Base-by-base conservation (phyloP, 139 green algal genomes). In the Chlorella sp. region DNA sequence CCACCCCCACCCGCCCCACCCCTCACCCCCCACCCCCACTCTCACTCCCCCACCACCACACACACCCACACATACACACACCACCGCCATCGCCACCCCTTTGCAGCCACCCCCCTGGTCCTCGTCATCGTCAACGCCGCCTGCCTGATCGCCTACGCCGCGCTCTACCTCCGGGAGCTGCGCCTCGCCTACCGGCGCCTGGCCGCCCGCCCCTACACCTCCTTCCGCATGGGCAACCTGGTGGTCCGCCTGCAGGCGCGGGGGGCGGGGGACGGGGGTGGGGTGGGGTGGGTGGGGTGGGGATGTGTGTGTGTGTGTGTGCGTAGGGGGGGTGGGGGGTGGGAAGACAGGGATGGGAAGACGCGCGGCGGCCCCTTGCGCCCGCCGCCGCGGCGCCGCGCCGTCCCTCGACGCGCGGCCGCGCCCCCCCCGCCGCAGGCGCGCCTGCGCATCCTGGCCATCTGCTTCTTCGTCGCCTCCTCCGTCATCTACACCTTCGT, bases 211-310 rank as follows among this genome's bases (percentile, higher is more conserved):
- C 74, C 75, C 2, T 85, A 86, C 69, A 77, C 65, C 31, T 29
- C 74, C 15, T 85, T 79, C 50, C 63, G 81, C 41, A 82, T 84
- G 42, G 83, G 66, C 43, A 88, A 88, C 56, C 41, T 66, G 23
- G 61, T 80, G 0, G 45, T 79, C 9, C 70, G 83, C 45, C 33
- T 88, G 58, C 73, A 87, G 74, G 77, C 68, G 25, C 29, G 42
- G n/a, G 48, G 17, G 48, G 21, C 21, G n/a, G n/a, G n/a, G n/a
- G n/a, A n/a, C n/a, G n/a, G n/a, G n/a, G n/a, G n/a, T n/a, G n/a
- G n/a, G n/a, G n/a, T n/a, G n/a, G n/a, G n/a, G n/a, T n/a, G n/a
- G n/a, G n/a, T n/a, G n/a, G n/a, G n/a, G n/a, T n/a, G n/a, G n/a
- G n/a, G n/a, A n/a, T n/a, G n/a, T n/a, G n/a, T n/a, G n/a, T n/a